Base-by-base conservation (phyloP, 2,329 filamentous ascomycete species). In the Aspergillus bombycis region DNA sequence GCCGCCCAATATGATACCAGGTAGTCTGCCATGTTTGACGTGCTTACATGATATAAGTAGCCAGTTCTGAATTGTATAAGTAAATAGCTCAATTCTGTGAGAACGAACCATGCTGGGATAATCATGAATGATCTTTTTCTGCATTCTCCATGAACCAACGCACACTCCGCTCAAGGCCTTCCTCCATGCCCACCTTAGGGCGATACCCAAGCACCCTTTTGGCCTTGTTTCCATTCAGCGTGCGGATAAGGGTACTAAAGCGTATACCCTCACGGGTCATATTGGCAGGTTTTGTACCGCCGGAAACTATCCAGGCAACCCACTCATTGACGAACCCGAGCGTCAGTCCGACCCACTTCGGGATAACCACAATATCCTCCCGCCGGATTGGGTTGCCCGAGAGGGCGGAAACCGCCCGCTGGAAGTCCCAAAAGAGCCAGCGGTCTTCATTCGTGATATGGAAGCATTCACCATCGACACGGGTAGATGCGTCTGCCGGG, bases 401-500 rank as follows among this genome's bases (percentile, higher is more conserved):
- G 9, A 43, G 32, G 3, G 36, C 11, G 1, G 61, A 21, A 9
- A 62, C 54, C 7, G 36, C 56, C 2, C 61, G 48, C 48, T 62
- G 61, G 30, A 62, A 62, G 28, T 62, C 61, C 61, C 61, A 62
- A 14, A 62, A 62, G 10, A 62, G 41, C 61, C 61, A 62, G 4
- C 56, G 61, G 1, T 62, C 61, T 11, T 52, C 56, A 28, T 62
- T 62, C 1, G 36, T 58, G 26, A 62, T 28, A 41, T 62, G 52
- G 48, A 62, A 62, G 6, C 30, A 28, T 41, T 62, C 61, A 4
- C 61, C 61, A 28, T 62, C 61, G 19, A 62, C 61, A 2, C 38
- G 36, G 3, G 26, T 21, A 3, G 19, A 32, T 7, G 30, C 30
- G n/a, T 54, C 56, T 3, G 36, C 12, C 1, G 38, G 36, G 10